Evolutionary conservation across 306 rosid genomes (phyloP), one percentile per base, ranked within the genome.

Genomic region (Malus sylvestris): DNA sequence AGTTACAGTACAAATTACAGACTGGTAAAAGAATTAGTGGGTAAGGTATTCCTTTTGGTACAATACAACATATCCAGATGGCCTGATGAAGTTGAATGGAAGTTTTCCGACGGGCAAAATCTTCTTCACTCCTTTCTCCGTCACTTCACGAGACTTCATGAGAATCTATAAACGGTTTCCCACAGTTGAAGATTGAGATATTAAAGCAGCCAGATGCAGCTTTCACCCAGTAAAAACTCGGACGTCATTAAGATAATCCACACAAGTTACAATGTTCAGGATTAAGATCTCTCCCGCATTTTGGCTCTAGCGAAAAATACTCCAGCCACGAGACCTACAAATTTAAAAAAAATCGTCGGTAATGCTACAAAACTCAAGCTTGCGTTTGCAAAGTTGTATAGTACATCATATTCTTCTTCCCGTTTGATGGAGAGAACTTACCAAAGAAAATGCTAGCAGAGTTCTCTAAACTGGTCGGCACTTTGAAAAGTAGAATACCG

Each of bases 401-500:
- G 62, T 55, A 44, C 15, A 52, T 12, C 32, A 45, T 16, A 80
- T 30, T 35, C 22, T 57, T 18, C 55, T 61, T 44, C 38, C 61
- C 22, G 62, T 79, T 20, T 29, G 9, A 68, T 30, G 72, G 49
- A 29, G 33, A 85, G 70, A 85, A 79, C 88, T 85, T 75, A 96
- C 99, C 99, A 14, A 95, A 96, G 52, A 96, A 81, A 69, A 96
- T 96, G 91, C 99, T 96, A 1, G 87, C 87, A 0, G 99, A 81
- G 87, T 96, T 96, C 90, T 96, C 90, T 85, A 96, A 71, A 83
- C 99, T 96, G 68, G 99, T 96, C 6, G 97, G 98, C 73, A 89
- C 99, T 64, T 92, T 88, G 72, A 96, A 96, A 73, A 96, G 90
- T 76, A 96, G 78, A 80, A 96, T 91, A 63, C 99, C 99, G 2